These are phyloP conservation scores for Earliella scabrosa DNA, from an alignment of 1,284 basidiomycete genomes.

Conservation along the genomic window DNA sequence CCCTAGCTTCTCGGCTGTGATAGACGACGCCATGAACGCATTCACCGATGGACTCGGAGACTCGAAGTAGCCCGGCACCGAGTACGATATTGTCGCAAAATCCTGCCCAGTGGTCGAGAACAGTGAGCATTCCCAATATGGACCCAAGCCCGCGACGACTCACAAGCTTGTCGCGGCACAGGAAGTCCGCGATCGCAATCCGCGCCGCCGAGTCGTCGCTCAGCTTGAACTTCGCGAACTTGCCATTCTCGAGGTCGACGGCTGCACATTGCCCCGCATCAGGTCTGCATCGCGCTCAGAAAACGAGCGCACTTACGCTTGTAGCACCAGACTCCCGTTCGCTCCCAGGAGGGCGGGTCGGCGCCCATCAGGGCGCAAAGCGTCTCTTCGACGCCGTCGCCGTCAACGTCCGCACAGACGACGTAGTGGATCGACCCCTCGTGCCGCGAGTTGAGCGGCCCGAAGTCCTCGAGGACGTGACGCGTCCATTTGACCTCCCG, in stretches of 20 bases:
- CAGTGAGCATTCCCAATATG: neutral
- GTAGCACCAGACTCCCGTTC: slow-evolving; percentile 18
- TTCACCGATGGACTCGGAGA: slow-evolving; percentile 15
- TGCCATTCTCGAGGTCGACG: slow-evolving; percentile 23
- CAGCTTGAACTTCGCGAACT: slow-evolving; percentile 29
- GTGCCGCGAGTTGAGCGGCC: slow-evolving; percentile 26
- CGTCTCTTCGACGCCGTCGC: slow-evolving; percentile 23
- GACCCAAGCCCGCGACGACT: slow-evolving; percentile 6
- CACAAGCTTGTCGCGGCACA: neutral
- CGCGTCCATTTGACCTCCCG: slow-evolving; percentile 31
- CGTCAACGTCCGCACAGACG: slow-evolving; percentile 21
- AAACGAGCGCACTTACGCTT: slow-evolving; percentile 16
- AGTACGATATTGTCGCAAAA: slow-evolving; percentile 37
- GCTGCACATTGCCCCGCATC: slow-evolving; percentile 17
- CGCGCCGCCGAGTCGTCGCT: slow-evolving; percentile 32
- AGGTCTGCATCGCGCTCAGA: slow-evolving; percentile 16
- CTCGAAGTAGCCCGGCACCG: slow-evolving; percentile 36
- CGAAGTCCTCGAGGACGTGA: slow-evolving; percentile 33
- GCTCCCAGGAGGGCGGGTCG: neutral
- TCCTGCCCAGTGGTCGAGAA: slow-evolving; percentile 27
- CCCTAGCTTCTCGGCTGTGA: slow-evolving; percentile 28
- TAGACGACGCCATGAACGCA: slow-evolving; percentile 12
- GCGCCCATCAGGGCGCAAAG: slow-evolving; percentile 34
- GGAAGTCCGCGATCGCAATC: slow-evolving; percentile 29
- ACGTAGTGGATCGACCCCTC: slow-evolving; percentile 36